Conservation (phyloP, 257 asterid species). For the Gentiana macrophylla region DNA sequence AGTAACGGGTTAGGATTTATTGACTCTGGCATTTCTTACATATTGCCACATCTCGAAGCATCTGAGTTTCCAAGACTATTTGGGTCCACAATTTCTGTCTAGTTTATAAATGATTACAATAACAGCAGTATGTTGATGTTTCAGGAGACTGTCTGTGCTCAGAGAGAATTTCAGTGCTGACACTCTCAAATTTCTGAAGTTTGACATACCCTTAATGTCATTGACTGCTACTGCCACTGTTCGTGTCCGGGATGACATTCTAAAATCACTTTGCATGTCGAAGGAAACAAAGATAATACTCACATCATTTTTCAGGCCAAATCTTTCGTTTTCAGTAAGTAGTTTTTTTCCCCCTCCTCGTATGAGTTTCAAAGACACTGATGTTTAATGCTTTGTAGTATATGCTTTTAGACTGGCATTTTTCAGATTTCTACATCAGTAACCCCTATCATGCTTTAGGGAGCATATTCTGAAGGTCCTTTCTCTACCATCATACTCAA, state of each 20-base stretch:
- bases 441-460: no score
- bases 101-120: neutral
- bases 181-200: constrained; percentile 45
- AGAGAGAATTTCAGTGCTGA: constrained; percentile 52
- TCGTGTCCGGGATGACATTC: constrained; percentile 61
- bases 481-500: no score
- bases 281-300: constrained; percentile 32
- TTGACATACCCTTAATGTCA: constrained; percentile 74
- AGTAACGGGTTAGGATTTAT: no score
- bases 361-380: no score
- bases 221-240: constrained; percentile 73
- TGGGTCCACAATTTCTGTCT: neutral
- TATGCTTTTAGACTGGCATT: no score
- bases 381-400: no score
- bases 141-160: constrained; percentile 52
- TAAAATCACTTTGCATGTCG: constrained; percentile 63
- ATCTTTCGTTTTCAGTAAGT: constrained; percentile 58
- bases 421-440: no score
- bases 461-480: no score
- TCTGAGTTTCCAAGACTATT: no score
- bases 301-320: constrained; percentile 73
- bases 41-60: no score
- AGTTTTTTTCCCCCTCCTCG: neutral
- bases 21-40: no score
- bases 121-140: constrained; percentile 8